Evolutionary conservation across 1,284 basidiomycete species (phyloP).

Genomic region (Binderoboletus segoi): DNA sequence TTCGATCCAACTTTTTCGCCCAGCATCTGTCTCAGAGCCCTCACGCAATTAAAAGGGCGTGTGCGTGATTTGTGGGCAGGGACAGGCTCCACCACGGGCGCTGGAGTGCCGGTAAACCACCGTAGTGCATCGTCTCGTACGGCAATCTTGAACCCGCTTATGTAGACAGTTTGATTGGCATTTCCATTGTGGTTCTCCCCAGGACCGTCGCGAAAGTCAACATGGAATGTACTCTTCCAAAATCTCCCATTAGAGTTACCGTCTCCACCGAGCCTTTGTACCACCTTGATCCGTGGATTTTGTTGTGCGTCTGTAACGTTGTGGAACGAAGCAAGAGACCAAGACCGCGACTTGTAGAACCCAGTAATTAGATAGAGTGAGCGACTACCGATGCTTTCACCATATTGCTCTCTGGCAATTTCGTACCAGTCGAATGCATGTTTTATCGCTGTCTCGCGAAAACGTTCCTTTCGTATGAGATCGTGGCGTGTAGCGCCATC

Average conservation of each 20-base stretch:
- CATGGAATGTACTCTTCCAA: not conserved
- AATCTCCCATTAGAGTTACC: not conserved
- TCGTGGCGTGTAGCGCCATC: not conserved
- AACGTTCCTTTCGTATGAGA: not conserved
- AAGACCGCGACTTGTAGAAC: slow-evolving; percentile 9
- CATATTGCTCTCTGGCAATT: not conserved
- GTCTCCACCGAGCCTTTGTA: not conserved
- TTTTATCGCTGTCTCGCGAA: not conserved
- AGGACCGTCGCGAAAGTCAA: not conserved
- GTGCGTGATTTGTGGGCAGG: not conserved
- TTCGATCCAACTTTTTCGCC: not conserved
- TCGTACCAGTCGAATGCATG: not conserved
- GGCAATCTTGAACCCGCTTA: slow-evolving; percentile 15
- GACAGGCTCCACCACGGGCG: not conserved
- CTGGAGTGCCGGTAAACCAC: not conserved
- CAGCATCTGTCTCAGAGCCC: not conserved
- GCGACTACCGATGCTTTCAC: not conserved
- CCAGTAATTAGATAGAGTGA: slow-evolving; percentile 17
- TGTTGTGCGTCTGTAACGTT: not conserved
- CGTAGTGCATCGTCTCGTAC: not conserved
- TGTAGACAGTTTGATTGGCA: slow-evolving; percentile 11
- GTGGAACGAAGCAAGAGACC: slow-evolving; percentile 10
- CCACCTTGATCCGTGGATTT: not conserved
- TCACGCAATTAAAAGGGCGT: not conserved
- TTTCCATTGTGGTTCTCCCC: not conserved